phyloP scores from a whole-genome alignment of 2,329 filamentous ascomycete genomes.

The Lasiodiplodia gonubiensis region DNA sequence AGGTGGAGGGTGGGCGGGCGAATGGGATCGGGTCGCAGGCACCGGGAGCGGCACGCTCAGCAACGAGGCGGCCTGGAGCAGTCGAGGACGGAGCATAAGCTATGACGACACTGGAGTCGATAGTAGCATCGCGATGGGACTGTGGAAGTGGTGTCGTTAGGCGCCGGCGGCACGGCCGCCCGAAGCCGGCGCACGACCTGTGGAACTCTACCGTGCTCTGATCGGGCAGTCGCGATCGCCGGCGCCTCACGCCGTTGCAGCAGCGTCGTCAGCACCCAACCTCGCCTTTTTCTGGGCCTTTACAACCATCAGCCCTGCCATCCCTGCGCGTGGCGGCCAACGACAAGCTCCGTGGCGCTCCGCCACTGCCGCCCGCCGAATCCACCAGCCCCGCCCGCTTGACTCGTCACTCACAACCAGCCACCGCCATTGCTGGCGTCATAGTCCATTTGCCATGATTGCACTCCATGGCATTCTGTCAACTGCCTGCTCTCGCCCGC shows the following conservation, averaged over 20 bases:
- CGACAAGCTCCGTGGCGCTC: constrained; percentile 25
- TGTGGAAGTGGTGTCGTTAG: constrained; percentile 2
- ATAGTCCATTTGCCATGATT: background rate
- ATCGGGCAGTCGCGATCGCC: constrained; percentile 15
- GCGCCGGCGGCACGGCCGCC: background rate
- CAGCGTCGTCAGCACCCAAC: constrained; percentile 1
- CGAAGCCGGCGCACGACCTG: constrained; percentile 2
- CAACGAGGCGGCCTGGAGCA: background rate
- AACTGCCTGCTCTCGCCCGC: background rate
- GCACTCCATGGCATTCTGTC: constrained; percentile 7
- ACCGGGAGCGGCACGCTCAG: constrained; percentile 4
- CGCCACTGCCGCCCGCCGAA: constrained; percentile 18
- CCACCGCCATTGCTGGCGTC: constrained; percentile 21
- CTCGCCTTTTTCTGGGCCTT: constrained; percentile 2
- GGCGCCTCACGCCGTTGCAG: background rate
- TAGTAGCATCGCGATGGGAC: constrained; percentile 4
- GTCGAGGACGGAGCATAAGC: background rate
- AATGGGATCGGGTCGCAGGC: background rate
- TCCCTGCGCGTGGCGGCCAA: constrained; percentile 17
- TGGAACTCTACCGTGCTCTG: background rate
- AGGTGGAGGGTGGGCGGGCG: background rate
- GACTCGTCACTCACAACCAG: constrained; percentile 25
- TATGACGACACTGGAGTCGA: constrained; percentile 5
- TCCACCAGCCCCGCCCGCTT: constrained; percentile 22
- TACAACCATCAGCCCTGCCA: background rate